Base-by-base conservation (phyloP, 345 rosid genomes). In the Camelina neglecta region DNA sequence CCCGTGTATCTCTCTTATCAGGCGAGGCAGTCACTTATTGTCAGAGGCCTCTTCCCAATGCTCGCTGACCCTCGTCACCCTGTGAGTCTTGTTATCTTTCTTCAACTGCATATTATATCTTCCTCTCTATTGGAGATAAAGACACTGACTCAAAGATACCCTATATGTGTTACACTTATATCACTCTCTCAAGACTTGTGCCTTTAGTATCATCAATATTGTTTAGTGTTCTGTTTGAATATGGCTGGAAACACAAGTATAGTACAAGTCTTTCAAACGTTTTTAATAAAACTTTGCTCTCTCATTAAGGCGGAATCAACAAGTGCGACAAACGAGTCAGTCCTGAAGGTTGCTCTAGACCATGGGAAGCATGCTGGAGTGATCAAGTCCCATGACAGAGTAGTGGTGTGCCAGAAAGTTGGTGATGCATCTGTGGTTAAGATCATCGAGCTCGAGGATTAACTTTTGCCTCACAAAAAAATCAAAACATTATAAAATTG, bases 31-130 rank as follows among this genome's bases (percentile, higher is more conserved):
- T 91, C 97, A 13, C 94, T 91, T 62, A 83, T 89, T 26, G 94
- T 91, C 38, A 83, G 94, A 84, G 97, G 97, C 16, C 97, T 91
- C 80, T 91, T 89, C 81, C 97, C 97, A 10, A 91, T 91, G 97
- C 97, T 91, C 48, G 94, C 97, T 65, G 97, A 91, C 74, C 97
- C 97, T 66, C 87, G 92, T 21, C 97, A 91, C 81, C 85, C 89
- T 53, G 94, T 91, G 82, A 86, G 96, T 80, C 60, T 60, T 73
- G 23, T 23, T 41, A 18, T 59, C 5, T 39, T 24, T 35, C 47
- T 33, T 23, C 49, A 20, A 2, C 0, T 54, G 61, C n/a, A 61
- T 75, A 9, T 56, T 20, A 51, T 63, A 7, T 6, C 11, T 31
- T 44, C 66, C 59, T 57, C 35, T 64, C 49, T 13, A 54, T 15